phyloP scores from a whole-genome alignment of 306 rosid species.

The Castanopsis chinensis region DNA sequence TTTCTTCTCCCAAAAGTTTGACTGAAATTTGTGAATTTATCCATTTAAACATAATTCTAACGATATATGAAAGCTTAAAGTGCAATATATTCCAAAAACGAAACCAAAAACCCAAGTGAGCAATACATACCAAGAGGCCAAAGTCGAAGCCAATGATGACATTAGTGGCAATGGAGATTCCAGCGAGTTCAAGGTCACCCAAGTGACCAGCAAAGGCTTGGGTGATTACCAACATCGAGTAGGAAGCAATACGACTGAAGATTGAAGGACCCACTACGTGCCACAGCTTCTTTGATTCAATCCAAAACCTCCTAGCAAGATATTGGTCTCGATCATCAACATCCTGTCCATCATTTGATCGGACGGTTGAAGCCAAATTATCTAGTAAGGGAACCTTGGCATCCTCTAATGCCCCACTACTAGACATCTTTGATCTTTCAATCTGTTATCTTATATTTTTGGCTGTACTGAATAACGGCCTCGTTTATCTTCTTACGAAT shows the following conservation, averaged over 20 bases:
- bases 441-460: not conserved
- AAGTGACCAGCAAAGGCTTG: slow-evolving; percentile 81
- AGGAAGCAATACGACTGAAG: slow-evolving; percentile 52
- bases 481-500: not conserved
- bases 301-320: slow-evolving; percentile 32
- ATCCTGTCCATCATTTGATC: slow-evolving; percentile 12
- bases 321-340: slow-evolving; percentile 13
- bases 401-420: slow-evolving; percentile 26
- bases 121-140: slow-evolving; percentile 56
- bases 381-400: slow-evolving; percentile 39
- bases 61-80: no score
- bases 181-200: slow-evolving; percentile 70
- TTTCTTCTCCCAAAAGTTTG: no score
- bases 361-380: not conserved
- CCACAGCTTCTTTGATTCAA: slow-evolving; percentile 75
- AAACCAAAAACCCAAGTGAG: not conserved
- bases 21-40: no score
- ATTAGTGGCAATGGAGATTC: slow-evolving; percentile 55
- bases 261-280: slow-evolving; percentile 74
- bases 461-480: not conserved
- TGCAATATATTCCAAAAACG: no score
- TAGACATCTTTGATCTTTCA: slow-evolving; percentile 13
- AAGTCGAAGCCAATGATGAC: slow-evolving; percentile 66
- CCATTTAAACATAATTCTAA: no score
- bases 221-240: slow-evolving; percentile 60